Percentiles rank a stretch among this genome's conserved stretches.
Evolutionary conservation across 768 basidiomycete species (phyloP).

Genomic region (Tulasnella sp.): DNA sequence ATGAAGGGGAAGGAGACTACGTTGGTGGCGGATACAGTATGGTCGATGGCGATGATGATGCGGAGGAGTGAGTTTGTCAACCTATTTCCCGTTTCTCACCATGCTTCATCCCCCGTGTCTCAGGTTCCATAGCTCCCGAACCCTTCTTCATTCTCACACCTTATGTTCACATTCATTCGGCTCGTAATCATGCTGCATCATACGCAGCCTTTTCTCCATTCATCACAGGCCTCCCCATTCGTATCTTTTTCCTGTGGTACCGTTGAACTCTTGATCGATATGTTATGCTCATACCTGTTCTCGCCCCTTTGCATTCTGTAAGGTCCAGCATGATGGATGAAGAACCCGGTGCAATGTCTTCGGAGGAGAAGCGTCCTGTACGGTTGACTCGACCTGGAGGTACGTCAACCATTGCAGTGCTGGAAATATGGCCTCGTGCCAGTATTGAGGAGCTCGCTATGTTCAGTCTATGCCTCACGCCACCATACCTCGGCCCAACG

Average conservation of each 20-base stretch:
- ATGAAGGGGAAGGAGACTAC: not conserved
- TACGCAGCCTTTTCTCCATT: not conserved
- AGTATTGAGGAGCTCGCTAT: too few relatives aligned
- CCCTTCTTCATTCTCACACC: not conserved
- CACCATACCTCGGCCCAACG: too few relatives aligned
- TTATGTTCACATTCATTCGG: slow-evolving; percentile 9
- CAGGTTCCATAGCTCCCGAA: not conserved
- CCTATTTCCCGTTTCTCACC: not conserved
- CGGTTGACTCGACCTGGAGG: too few relatives aligned
- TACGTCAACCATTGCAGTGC: too few relatives aligned
- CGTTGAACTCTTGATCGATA: not conserved
- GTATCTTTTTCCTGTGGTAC: slow-evolving; percentile 6
- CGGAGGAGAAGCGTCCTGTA: too few relatives aligned
- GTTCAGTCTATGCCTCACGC: too few relatives aligned
- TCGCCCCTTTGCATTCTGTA: slow-evolving; percentile 7
- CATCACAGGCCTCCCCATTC: slow-evolving; percentile 4
- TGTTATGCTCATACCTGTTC: slow-evolving; percentile 10
- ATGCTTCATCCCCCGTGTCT: not conserved
- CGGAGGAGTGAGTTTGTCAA: slow-evolving; percentile 12
- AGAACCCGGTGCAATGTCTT: not conserved
- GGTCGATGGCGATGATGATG: not conserved
- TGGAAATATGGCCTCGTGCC: too few relatives aligned
- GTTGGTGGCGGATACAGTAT: slow-evolving; percentile 3
- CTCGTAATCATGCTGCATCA: not conserved
- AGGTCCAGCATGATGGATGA: slow-evolving; percentile 11